Base-by-base conservation (phyloP, 495 filamentous ascomycete species). In the Talaromyces nanjingensis region DNA sequence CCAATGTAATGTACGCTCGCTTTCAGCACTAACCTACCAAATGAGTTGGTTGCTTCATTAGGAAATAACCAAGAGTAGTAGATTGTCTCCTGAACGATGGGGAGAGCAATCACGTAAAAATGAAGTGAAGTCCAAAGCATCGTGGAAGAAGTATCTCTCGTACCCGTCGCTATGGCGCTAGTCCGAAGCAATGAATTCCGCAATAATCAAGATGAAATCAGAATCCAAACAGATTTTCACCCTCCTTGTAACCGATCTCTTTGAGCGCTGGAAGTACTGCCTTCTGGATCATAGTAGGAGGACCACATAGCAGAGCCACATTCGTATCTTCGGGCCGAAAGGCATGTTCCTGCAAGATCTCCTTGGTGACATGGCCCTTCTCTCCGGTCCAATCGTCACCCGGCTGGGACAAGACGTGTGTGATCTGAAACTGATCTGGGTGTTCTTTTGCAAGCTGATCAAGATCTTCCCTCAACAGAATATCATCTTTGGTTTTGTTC, bases 391-490 rank as follows among this genome's bases (percentile, higher is more conserved):
- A 78, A n/a, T 53, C 59, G 14, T 72, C 62, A 25, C 67, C 64
- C 4, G 70, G 68, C 59, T 73, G 69, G 49, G 70, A 73, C 27
- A 76, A 55, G 2, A 76, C 67, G 68, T 77, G 73, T 2, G 63
- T 64, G n/a, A 77, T 66, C 63, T 68, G 63, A 55, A 78, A 65
- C 27, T 71, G 67, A 16, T 72, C 70, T 31, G 58, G 22, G 65
- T 72, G 54, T 9, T 71, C 64, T 42, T 64, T 63, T 20, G 69
- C 67, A 27, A 74, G 70, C 27, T 69, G 34, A 14, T 81, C 77
- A 3, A 83, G 69, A 49, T 84, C 75, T 3, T 67, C 59, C 18
- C 77, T 64, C 53, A 69, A 64, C 33, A 77, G 61, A 34, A 77
- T 77, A 65, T 78, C 74, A 14, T 61, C 54, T 59, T 78, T 68